phyloP scores from a whole-genome alignment of 2,329 filamentous ascomycete genomes.

The Fusarium neocosmosporiellum region DNA sequence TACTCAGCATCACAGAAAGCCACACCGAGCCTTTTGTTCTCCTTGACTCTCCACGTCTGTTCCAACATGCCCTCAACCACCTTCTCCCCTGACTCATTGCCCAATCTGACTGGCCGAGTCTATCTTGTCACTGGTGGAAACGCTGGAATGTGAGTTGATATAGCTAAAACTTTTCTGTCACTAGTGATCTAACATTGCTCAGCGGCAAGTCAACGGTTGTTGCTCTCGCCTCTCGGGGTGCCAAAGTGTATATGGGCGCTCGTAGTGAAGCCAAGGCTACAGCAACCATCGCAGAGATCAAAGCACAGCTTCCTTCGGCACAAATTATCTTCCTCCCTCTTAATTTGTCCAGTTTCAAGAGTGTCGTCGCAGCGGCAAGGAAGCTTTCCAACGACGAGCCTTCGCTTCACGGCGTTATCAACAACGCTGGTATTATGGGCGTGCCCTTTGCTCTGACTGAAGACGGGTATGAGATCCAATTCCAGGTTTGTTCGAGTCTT shows the following conservation, averaged over 20 bases:
- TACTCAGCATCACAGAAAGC: background rate
- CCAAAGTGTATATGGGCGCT: conserved; percentile 54
- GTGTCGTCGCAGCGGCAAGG: conserved; percentile 50
- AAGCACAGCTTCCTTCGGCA: conserved; percentile 45
- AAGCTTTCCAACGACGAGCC: conserved; percentile 44
- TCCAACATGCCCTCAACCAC: conserved; percentile 22
- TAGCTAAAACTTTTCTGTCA: fast-evolving
- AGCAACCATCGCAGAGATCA: conserved; percentile 48
- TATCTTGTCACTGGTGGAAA: conserved; percentile 59
- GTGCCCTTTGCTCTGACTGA: conserved; percentile 31
- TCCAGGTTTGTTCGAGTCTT: conserved; percentile 40
- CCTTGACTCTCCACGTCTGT: background rate
- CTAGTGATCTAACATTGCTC: background rate
- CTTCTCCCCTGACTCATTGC: conserved; percentile 55
- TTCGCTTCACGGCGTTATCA: conserved; percentile 51
- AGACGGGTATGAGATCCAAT: conserved; percentile 32
- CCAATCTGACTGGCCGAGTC: conserved; percentile 55
- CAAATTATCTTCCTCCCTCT: conserved; percentile 50
- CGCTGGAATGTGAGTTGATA: conserved; percentile 54
- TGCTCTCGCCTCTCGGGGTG: conserved; percentile 50
- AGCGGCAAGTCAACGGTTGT: conserved; percentile 51
- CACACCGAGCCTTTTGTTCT: background rate
- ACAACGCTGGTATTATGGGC: conserved; percentile 56
- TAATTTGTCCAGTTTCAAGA: conserved; percentile 50
- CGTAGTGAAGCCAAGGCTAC: conserved; percentile 50